A percentile compares a stretch with the other conserved stretches of the same genome.
These are phyloP conservation scores for Mitragyna speciosa DNA, from an alignment of 257 asterid genomes.

Conservation along the genomic window DNA sequence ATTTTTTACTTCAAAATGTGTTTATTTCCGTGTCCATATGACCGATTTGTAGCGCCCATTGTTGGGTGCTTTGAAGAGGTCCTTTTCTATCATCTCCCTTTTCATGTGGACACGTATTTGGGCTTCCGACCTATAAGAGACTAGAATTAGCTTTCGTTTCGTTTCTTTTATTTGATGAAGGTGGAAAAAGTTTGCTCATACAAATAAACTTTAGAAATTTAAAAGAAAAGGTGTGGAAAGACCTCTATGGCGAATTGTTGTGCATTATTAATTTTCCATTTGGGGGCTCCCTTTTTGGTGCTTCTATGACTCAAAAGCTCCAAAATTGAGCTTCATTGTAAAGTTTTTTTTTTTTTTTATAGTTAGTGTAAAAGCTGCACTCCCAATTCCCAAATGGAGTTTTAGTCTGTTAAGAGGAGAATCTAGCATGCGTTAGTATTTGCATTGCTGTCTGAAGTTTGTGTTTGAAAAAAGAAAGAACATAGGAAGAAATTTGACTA, in stretches of 20 bases:
- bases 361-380: too few species aligned
- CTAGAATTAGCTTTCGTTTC: neutral
- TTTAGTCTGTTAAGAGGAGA: too few species aligned
- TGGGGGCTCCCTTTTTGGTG: too few species aligned
- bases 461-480: neutral
- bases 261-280: too few species aligned
- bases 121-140: neutral
- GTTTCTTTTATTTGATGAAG: neutral
- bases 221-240: too few species aligned
- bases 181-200: neutral
- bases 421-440: too few species aligned
- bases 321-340: too few species aligned
- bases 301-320: too few species aligned
- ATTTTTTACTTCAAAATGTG: neutral
- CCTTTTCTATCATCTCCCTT: neutral
- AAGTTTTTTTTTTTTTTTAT: too few species aligned
- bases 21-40: neutral
- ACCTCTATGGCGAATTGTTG: too few species aligned
- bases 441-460: neutral
- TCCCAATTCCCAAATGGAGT: too few species aligned
- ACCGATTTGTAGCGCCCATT: neutral
- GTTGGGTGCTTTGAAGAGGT: neutral
- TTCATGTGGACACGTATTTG: neutral
- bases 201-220: too few species aligned
- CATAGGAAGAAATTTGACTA: neutral